Base-by-base conservation (phyloP, 2,329 filamentous ascomycete genomes). In the Catunica adiposa region DNA sequence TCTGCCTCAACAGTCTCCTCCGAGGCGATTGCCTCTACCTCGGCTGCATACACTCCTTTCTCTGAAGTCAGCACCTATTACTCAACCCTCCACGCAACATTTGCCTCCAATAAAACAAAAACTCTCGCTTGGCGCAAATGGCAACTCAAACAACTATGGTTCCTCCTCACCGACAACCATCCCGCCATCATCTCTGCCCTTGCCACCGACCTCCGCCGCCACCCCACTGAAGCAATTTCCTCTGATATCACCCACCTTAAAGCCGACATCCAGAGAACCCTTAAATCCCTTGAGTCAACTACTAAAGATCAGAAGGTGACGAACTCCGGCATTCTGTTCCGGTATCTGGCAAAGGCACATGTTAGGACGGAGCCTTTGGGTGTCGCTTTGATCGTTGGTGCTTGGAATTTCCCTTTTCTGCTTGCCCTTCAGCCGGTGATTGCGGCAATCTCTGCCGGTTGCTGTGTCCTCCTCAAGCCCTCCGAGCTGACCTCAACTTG, bases 381-480 rank as follows among this genome's bases (percentile, higher is more conserved):
- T 4, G 67, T 73, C 1, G 64, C 66, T 0, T 64, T 75, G 8
- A 67, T 74, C 44, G 69, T 75, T 22, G 67, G 68, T 0, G 65
- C 71, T 1, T 74, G 71, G 71, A 74, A 75, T 57, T 73, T 69
- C 17, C 71, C 72, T 0, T 61, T 73, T 52, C 59, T 66, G 2
- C 62, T 71, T 2, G 56, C 66, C 0, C 51, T 73, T 0, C 64
- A 68, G 54, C 70, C 71, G 20, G 60, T 71, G 37, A 58, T 73
- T 23, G 68, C 66, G 15, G 71, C 71, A 15, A 70, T 73, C 17
- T 65, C 70, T 1, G 71, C 72, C 1, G 72, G 72, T 1, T 65
- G 63, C 54, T 63, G 65, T 26, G 64, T 68, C 7, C 60, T 74
- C 6, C 56, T 75, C 26, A 75, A 75, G 60, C 73, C 73, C 1